Evolutionary conservation across 306 rosid species (phyloP), one percentile per base, ranked within the genome.

Genomic region (Vigna radiata): DNA sequence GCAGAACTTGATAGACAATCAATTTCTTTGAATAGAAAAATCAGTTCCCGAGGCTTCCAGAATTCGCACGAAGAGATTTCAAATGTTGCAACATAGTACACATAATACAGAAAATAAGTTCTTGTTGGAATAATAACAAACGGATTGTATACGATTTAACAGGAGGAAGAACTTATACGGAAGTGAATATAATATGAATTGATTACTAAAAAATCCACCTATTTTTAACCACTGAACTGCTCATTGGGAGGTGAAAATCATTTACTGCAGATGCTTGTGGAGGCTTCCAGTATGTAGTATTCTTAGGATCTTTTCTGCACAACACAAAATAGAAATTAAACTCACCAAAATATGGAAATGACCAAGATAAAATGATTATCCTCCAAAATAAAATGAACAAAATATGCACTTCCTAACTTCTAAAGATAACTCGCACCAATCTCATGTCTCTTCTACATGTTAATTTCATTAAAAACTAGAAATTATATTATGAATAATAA

Each of bases 211-310:
- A 9, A 33, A 60, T 69, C 43, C 63, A 87, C 98, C 95, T 87
- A 81, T 91, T 85, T 76, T 93, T 88, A 27, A 85, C 82, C 78
- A 82, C 90, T 0, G 85, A 83, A 76, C 95, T 91, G 41, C 93
- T 91, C 91, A 89, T 91, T 31, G 90, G 85, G 49, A 85, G 87
- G 81, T 85, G 86, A 64, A 83, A 48, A 79, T 86, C 67, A 1
- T 89, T 88, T 13, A 80, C 16, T 64, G 85, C 76, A 43, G 89
- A 84, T 74, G 91, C 91, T 69, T 48, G 84, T 72, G 88, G 89
- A 78, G 89, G 39, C 49, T 86, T 87, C 88, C 86, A 83, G 83
- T 59, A 77, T 50, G 79, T 77, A 71, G 79, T 77, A 71, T 18
- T 84, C 85, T 87, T 90, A 87, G 48, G 8, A 77, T 61, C 56